Base-by-base conservation (phyloP, 2,329 filamentous ascomycete species). In the Leptographium lundbergii region DNA sequence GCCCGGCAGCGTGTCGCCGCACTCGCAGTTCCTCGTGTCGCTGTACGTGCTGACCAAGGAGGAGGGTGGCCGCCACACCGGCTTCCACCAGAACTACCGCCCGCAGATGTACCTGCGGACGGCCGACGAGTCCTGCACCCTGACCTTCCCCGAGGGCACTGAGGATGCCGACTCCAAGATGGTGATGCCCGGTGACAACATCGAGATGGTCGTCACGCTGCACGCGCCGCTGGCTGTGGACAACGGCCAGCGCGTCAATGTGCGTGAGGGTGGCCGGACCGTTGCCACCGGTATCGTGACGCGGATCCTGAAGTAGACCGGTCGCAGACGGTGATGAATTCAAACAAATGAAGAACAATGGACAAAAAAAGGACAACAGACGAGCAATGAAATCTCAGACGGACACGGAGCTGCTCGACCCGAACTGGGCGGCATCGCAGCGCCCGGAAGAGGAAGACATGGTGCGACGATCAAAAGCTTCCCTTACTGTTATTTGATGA, bases 21-120 rank as follows among this genome's bases (percentile, higher is more conserved):
- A 95, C 81, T 85, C 81, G 71, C 87, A 96, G 77, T 96, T 97
- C 82, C 78, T 99, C 69, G 83, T 89, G 68, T 97, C 94, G 65
- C 88, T 99, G 78, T 99, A 99, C 77, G 91, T 97, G 65, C 81
- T 99, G 68, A 91, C 84, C 73, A 96, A 97, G 84, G 94, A 96
- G 71, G 94, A 99, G 76, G 94, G 94, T 78, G 94, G 94, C 69
- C 89, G 94, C 68, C 91, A 96, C 81, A 96, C 89, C 64, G 91
- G 92, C 57, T 99, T 99, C 82, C 82, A 85, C 72, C 81, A 90
- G 79, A 95, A 96, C 83, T 99, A 99, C 83, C 87, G 90, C 71
- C 94, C 94, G 57, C 92, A 97, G 79, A 85, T 97, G 72, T 99
- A 87, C 81, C 83, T 99, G 72, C 89, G 94, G 70, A 97, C 94